Percentiles rank a stretch among this genome's conserved stretches.
Evolutionary conservation across 139 green algal genomes (phyloP).

Genomic region (Picochlorum sp.): DNA sequence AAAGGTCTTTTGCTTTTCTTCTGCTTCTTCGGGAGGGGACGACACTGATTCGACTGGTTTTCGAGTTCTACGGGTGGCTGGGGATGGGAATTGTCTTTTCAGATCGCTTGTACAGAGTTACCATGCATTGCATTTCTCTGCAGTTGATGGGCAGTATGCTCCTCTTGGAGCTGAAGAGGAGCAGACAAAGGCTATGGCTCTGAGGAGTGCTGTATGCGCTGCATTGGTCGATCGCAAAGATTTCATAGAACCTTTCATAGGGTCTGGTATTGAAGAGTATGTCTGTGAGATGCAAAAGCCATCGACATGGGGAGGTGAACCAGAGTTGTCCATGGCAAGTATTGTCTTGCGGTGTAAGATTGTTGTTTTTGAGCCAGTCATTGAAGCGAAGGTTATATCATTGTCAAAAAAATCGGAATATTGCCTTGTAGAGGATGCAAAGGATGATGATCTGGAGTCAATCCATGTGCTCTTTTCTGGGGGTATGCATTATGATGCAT

Average conservation of each 20-base stretch:
- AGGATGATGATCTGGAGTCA: no score
- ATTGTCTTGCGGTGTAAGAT: constrained; percentile 6
- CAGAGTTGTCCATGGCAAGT: constrained; percentile 21
- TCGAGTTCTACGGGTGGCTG: neutral
- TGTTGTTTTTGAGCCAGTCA: neutral
- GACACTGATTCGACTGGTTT: no score
- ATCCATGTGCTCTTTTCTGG: no score
- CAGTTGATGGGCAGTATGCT: neutral
- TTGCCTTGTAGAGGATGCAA: no score
- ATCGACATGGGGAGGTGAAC: constrained; percentile 23
- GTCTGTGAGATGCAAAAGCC: constrained; percentile 15
- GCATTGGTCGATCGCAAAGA: constrained; percentile 14
- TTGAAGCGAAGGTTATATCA: no score
- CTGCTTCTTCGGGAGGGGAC: no score
- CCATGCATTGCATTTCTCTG: neutral
- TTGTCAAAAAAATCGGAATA: no score
- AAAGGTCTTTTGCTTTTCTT: no score
- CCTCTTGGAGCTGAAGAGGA: neutral
- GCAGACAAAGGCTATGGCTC: neutral
- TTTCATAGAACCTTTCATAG: constrained; percentile 17
- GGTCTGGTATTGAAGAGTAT: constrained; percentile 19
- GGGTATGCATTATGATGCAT: no score
- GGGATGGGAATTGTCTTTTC: constrained; percentile 9
- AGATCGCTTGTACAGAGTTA: constrained; percentile 18
- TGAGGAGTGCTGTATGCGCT: constrained; percentile 13